A percentile compares a stretch with the other conserved stretches of the same genome.
Evolutionary conservation across 73 alveolate genomes (phyloP).

Genomic region (Symbiodinium natans): DNA sequence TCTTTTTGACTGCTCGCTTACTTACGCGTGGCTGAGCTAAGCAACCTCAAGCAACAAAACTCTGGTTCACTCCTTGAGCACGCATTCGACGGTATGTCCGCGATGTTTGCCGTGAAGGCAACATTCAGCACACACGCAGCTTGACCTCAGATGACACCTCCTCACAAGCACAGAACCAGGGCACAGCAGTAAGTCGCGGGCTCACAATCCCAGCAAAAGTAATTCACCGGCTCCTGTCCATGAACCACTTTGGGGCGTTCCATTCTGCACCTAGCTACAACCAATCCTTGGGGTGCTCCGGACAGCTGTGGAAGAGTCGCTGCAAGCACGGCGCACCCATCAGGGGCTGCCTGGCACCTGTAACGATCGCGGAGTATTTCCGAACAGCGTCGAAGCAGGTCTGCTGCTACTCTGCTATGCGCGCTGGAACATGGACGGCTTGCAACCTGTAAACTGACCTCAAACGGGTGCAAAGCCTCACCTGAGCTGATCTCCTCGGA

Average conservation of each 20-base stretch:
- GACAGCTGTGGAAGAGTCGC: constrained; percentile 47
- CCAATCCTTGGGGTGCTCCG: constrained; percentile 41
- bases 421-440: too few relatives aligned
- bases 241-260: too few relatives aligned
- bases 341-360: neutral
- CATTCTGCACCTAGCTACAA: too few relatives aligned
- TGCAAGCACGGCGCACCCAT: neutral
- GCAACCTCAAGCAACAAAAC: too few relatives aligned
- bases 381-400: too few relatives aligned
- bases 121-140: constrained; percentile 84
- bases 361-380: too few relatives aligned
- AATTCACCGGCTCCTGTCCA: constrained; percentile 83
- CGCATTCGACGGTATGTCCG: constrained; percentile 53
- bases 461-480: too few relatives aligned
- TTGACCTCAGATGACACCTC: neutral
- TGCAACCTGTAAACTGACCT: too few relatives aligned
- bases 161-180: neutral
- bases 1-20: neutral
- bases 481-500: neutral
- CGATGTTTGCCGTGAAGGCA: constrained; percentile 72
- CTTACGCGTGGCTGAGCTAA: too few relatives aligned
- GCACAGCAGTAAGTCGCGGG: neutral
- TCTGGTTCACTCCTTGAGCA: constrained; percentile 2
- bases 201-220: constrained; percentile 69
- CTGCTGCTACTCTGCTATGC: too few relatives aligned